phyloP scores from a whole-genome alignment of 768 basidiomycete species.

The Naganishia randhawae region DNA sequence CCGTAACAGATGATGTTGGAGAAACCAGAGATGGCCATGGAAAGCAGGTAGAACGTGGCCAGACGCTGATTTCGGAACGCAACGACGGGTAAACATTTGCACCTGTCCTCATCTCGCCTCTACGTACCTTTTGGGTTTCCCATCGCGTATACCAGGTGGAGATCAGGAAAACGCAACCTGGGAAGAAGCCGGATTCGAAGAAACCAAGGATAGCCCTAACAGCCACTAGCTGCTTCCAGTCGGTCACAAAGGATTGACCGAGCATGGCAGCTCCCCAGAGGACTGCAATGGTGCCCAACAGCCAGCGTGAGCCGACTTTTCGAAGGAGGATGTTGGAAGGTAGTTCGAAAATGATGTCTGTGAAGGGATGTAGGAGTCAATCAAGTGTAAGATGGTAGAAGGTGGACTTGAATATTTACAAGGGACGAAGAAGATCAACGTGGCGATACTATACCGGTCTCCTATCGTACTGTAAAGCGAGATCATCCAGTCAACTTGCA shows the following conservation, averaged over 20 bases:
- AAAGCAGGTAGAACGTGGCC: conserved; percentile 43
- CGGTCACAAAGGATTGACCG: conserved; percentile 43
- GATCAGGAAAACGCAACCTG: conserved; percentile 39
- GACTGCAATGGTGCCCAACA: conserved; percentile 37
- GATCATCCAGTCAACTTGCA: background rate
- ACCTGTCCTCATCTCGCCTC: background rate
- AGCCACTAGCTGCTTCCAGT: conserved; percentile 43
- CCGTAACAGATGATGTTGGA: conserved; percentile 38
- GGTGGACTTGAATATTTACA: conserved; percentile 23
- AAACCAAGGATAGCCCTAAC: conserved; percentile 44
- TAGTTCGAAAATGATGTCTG: conserved; percentile 41
- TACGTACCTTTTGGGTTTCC: conserved; percentile 36
- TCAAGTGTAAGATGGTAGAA: background rate
- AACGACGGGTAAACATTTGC: background rate
- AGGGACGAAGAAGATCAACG: conserved; percentile 47
- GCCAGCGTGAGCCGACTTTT: conserved; percentile 37
- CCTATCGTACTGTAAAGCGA: conserved; percentile 29
- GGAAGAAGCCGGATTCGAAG: conserved; percentile 46
- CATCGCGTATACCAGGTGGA: conserved; percentile 45
- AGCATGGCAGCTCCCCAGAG: conserved; percentile 45
- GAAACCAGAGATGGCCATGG: conserved; percentile 39
- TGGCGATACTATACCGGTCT: conserved; percentile 46
- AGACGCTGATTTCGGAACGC: conserved; percentile 25
- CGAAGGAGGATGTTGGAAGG: conserved; percentile 45
- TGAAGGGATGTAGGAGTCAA: background rate